Percentiles rank a stretch among this genome's conserved stretches.
These are phyloP conservation scores for Neofusicoccum sp. DNA, from an alignment of 2,329 filamentous ascomycete genomes.

Conservation along the genomic window DNA sequence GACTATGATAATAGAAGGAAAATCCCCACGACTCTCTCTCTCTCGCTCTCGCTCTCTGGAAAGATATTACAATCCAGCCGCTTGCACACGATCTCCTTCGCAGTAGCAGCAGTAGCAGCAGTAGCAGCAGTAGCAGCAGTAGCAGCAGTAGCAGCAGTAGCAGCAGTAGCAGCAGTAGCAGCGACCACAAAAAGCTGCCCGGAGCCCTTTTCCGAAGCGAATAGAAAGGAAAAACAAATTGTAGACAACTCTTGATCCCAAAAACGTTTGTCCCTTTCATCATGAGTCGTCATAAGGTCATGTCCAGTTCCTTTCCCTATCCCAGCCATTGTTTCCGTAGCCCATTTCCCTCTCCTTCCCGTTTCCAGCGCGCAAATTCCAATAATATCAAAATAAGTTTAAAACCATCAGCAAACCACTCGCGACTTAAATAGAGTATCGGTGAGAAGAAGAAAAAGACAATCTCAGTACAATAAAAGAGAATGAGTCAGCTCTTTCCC, in stretches of 20 bases:
- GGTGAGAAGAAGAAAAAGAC: background rate
- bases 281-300: constrained; percentile 10
- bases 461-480: background rate
- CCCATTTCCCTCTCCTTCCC: background rate
- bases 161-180: no score
- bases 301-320: background rate
- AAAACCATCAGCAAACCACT: background rate
- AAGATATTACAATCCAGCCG: no score
- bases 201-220: no score
- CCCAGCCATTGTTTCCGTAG: background rate
- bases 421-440: background rate
- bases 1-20: no score
- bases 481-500: background rate
- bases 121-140: no score
- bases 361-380: background rate
- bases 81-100: no score
- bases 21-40: no score
- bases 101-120: no score
- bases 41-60: no score
- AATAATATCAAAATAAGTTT: background rate
- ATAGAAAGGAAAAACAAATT: background rate
- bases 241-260: background rate
- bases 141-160: no score
- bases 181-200: no score
- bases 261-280: background rate